Percentiles rank a stretch among this genome's conserved stretches.
phyloP scores from a whole-genome alignment of 2,329 filamentous ascomycete genomes.

The Penicillium palitans region DNA sequence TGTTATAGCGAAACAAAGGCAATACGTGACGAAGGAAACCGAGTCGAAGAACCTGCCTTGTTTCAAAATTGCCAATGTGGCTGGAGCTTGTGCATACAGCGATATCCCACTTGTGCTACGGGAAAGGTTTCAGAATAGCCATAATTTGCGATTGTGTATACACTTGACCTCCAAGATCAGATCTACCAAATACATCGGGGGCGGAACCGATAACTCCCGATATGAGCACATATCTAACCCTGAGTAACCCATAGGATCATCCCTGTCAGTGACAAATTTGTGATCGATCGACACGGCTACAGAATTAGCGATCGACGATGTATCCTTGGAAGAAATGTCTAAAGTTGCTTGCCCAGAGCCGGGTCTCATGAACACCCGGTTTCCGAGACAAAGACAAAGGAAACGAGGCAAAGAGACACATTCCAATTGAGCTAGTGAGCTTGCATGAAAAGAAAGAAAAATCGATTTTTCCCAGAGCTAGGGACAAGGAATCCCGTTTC shows the following conservation, averaged over 20 bases:
- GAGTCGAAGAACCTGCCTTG: background rate
- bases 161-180: background rate
- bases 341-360: slow-evolving; percentile 5
- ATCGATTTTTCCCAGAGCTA: background rate
- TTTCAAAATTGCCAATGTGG: background rate
- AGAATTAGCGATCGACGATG: slow-evolving; percentile 15
- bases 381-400: slow-evolving; percentile 7
- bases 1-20: background rate
- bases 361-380: background rate
- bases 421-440: background rate
- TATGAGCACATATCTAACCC: slow-evolving; percentile 9
- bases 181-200: background rate
- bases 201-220: background rate
- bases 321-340: slow-evolving; percentile 7
- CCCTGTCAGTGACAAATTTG: slow-evolving; percentile 25
- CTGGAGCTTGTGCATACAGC: background rate
- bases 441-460: background rate
- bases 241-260: slow-evolving; percentile 10
- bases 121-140: background rate
- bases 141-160: background rate
- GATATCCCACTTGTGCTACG: too few species aligned
- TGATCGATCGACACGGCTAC: slow-evolving; percentile 17
- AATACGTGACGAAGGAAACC: background rate
- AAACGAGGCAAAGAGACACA: slow-evolving; percentile 4
- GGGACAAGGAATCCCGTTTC: slow-evolving; percentile 2